Percentiles rank a stretch among this genome's conserved stretches.
Conservation (phyloP, 768 basidiomycete genomes). For the Lentinula lateritia region DNA sequence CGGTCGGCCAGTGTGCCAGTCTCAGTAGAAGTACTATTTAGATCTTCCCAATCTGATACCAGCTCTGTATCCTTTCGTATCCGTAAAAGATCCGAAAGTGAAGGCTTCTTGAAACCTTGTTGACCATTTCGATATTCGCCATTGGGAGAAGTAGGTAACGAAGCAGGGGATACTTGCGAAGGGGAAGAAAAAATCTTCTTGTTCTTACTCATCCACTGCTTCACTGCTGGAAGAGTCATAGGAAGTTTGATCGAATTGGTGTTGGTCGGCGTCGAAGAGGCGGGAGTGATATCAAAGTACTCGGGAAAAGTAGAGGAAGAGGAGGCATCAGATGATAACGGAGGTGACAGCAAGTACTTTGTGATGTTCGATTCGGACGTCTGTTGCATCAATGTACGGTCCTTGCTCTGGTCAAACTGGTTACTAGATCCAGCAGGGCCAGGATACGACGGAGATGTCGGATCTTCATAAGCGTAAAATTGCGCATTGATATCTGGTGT, state of each 20-base stretch:
- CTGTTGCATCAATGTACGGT: conserved; percentile 63
- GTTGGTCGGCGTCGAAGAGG: conserved; percentile 29
- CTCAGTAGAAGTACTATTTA: conserved; percentile 41
- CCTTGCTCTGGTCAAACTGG: conserved; percentile 27
- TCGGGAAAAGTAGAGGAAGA: conserved; percentile 47
- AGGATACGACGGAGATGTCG: conserved; percentile 7
- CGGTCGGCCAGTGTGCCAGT: conserved; percentile 31
- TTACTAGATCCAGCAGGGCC: neutral
- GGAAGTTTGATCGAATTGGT: conserved; percentile 47
- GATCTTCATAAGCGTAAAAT: conserved; percentile 43
- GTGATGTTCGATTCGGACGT: conserved; percentile 64
- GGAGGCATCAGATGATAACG: conserved; percentile 30
- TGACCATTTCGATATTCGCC: conserved; percentile 8
- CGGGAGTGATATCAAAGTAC: conserved; percentile 35
- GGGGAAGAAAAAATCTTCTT: conserved; percentile 46
- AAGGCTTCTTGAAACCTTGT: conserved; percentile 53
- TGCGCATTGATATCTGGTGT: conserved; percentile 43
- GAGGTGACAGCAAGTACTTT: conserved; percentile 44
- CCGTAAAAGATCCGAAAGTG: conserved; percentile 60
- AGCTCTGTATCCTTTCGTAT: conserved; percentile 51
- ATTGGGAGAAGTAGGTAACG: conserved; percentile 29
- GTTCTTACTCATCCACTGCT: conserved; percentile 69
- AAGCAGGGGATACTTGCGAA: conserved; percentile 26
- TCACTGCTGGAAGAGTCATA: conserved; percentile 71
- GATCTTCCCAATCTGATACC: conserved; percentile 63